Conservation (phyloP, 2,329 filamentous ascomycete genomes). For the Fusarium duplospermum region DNA sequence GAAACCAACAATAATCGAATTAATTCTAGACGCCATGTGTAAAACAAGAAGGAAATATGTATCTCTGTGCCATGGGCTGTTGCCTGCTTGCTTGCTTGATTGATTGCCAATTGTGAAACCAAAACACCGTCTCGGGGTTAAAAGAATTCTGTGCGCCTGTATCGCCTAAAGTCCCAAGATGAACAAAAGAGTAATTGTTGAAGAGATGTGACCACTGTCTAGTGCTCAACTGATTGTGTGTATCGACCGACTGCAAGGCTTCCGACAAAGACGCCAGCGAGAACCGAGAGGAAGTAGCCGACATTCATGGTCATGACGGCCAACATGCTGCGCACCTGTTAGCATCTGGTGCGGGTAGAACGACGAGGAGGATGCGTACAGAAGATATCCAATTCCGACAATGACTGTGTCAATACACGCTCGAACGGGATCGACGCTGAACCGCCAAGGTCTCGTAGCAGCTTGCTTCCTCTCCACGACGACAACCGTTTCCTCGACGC, state of each 20-base stretch:
- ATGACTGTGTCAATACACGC: conserved; percentile 77
- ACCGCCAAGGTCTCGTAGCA: conserved; percentile 77
- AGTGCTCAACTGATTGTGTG: conserved; percentile 61
- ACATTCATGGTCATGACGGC: conserved; percentile 92
- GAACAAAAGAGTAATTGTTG: background rate
- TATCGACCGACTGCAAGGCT: conserved; percentile 84
- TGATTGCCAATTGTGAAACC: background rate
- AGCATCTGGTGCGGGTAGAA: background rate
- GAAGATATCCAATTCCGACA: conserved; percentile 82
- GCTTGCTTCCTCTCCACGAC: conserved; percentile 71
- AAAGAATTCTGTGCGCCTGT: background rate
- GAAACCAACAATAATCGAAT: background rate
- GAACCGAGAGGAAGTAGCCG: conserved; percentile 84
- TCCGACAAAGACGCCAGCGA: conserved; percentile 85
- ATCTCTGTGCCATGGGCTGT: background rate
- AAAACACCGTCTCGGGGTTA: background rate
- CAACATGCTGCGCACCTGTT: conserved; percentile 77
- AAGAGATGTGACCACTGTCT: background rate
- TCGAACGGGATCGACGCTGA: conserved; percentile 81
- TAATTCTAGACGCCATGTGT: background rate
- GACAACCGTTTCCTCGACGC: conserved; percentile 82
- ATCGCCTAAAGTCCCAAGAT: background rate
- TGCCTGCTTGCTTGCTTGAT: background rate
- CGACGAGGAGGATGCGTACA: conserved; percentile 70
- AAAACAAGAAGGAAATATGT: background rate